These are phyloP conservation scores for Aspergillus diversus DNA, from an alignment of 495 filamentous ascomycete genomes.

Conservation along the genomic window DNA sequence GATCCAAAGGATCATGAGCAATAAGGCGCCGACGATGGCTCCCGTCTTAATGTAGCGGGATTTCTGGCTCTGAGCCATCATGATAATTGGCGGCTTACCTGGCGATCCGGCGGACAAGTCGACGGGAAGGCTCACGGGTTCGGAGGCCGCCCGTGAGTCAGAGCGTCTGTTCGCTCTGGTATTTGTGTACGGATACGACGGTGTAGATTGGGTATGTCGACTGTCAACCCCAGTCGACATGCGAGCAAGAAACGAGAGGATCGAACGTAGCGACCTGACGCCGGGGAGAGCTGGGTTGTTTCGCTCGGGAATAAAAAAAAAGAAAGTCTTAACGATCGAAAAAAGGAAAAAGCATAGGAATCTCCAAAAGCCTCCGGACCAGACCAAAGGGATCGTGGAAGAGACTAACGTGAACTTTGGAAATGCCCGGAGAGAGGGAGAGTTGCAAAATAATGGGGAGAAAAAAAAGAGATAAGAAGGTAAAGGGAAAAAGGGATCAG, in stretches of 20 bases:
- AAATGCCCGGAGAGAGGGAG: constrained; percentile 1
- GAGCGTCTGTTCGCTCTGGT: constrained; percentile 40
- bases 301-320: constrained; percentile 18
- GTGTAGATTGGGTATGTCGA: constrained; percentile 28
- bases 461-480: constrained; percentile 18
- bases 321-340: constrained; percentile 33
- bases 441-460: neutral
- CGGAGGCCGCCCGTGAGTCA: constrained; percentile 34
- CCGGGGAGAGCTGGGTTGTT: constrained; percentile 11
- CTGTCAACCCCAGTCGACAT: constrained; percentile 54
- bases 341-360: constrained; percentile 35
- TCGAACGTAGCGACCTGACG: constrained; percentile 19
- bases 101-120: constrained; percentile 23
- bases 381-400: constrained; percentile 28
- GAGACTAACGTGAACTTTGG: constrained; percentile 4
- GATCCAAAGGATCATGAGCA: constrained; percentile 77
- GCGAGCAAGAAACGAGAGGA: constrained; percentile 38
- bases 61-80: constrained; percentile 72
- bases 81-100: constrained; percentile 30
- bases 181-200: constrained; percentile 23
- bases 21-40: constrained; percentile 71
- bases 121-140: constrained; percentile 21
- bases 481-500: constrained; percentile 12
- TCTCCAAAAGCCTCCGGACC: constrained; percentile 31
- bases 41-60: constrained; percentile 83